A percentile compares a stretch with the other conserved stretches of the same genome.
Conservation (phyloP, 805 yeast species). For the Schwanniomyces occidentalis region DNA sequence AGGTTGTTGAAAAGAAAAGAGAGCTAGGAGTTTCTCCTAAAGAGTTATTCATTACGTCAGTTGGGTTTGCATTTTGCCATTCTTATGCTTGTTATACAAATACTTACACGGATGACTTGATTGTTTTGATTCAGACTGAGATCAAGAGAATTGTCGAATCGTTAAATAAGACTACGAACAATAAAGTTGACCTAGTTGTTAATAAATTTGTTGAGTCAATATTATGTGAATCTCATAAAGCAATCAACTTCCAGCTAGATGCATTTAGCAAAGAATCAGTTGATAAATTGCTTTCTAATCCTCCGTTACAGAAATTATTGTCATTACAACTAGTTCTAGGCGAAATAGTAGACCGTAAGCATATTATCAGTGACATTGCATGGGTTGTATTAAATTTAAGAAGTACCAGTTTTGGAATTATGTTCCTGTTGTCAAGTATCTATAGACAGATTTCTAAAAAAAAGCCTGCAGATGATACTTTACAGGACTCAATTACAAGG, state of each 20-base stretch:
- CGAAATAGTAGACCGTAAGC: conserved; percentile 29
- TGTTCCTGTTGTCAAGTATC: conserved; percentile 59
- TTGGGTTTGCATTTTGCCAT: conserved; percentile 64
- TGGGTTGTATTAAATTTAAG: conserved; percentile 68
- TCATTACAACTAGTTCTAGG: conserved; percentile 72
- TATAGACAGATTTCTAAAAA: conserved; percentile 67
- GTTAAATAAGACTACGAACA: conserved; percentile 12
- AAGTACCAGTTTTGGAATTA: conserved; percentile 67
- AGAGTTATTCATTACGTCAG: conserved; percentile 46
- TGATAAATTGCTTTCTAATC: conserved; percentile 72
- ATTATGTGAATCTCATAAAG: conserved; percentile 68
- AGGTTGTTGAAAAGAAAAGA: conserved; percentile 19
- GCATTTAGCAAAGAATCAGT: conserved; percentile 66
- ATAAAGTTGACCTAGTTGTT: conserved; percentile 10
- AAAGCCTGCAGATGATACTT: conserved; percentile 50
- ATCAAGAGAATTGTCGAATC: conserved; percentile 23
- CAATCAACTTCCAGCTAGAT: conserved; percentile 71
- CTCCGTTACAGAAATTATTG: conserved; percentile 72
- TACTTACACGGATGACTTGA: conserved; percentile 67
- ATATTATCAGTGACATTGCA: conserved; percentile 49
- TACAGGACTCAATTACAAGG: conserved; percentile 55
- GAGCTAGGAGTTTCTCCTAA: conserved; percentile 22
- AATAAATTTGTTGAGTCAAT: conserved; percentile 40
- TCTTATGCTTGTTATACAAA: conserved; percentile 71
- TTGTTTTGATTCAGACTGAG: conserved; percentile 55